Evolutionary conservation across 148 eudicot genomes (phyloP), one percentile per base, ranked within the genome.

Genomic region (Diospyros lotus): DNA sequence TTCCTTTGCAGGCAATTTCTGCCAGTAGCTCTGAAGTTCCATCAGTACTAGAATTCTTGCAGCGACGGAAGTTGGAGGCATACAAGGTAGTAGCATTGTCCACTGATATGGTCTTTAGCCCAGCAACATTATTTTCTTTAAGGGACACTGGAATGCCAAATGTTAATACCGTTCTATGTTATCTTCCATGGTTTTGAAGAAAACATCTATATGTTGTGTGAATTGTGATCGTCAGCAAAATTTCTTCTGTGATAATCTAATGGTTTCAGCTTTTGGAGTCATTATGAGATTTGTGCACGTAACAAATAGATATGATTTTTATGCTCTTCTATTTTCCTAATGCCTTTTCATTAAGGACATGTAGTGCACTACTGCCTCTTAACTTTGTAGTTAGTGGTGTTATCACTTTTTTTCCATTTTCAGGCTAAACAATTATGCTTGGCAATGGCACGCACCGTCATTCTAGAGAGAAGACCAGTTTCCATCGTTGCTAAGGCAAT

Each of bases 401-500:
- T 42, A 28, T 28, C 28, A 54, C 17, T 66, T 62, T 28, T 28
- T 76, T 65, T 78, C 45, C 54, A 52, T 60, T 72, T 85, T 72
- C 91, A 95, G 98, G 98, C 97, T 72, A 95, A 95, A 85, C 88
- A 86, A 53, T 79, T 95, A 65, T 89, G 97, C 82, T 73, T 95
- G 87, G 82, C 81, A 43, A 80, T 95, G 75, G 83, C 76, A 67
- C 87, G 90, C 66, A 81, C 92, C 46, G 74, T 83, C 53, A 88
- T 95, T 61, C 81, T 93, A 51, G 99, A 95, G 81, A 84, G 93
- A 73, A 88, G 90, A 76, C 93, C 94, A 72, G 81, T 95, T 71
- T 40, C 86, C 51, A 69, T 86, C 79, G 99, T 95, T 77, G 81
- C 90, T 76, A 84, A 81, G 80, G 92, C 88, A 45, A 85, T 95